A percentile compares a stretch with the other conserved stretches of the same genome.
Conservation (phyloP, 257 asterid species). For the Salvia hispanica region DNA sequence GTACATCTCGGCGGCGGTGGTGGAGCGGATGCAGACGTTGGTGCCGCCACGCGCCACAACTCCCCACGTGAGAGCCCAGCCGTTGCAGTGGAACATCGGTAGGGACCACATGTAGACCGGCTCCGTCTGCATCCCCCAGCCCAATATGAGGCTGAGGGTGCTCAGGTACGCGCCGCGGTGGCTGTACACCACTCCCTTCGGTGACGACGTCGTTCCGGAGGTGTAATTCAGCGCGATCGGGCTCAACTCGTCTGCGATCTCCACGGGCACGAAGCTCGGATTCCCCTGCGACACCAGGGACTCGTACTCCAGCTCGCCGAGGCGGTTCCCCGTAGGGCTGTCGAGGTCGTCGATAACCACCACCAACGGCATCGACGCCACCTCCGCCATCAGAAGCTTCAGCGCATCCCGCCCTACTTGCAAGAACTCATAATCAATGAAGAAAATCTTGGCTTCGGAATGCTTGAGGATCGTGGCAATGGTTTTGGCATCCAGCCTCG, state of each 20-base stretch:
- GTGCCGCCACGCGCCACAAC: constrained; percentile 90
- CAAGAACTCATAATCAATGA: constrained; percentile 59
- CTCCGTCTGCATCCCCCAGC: constrained; percentile 78
- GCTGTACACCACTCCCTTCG: constrained; percentile 87
- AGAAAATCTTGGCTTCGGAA: constrained; percentile 68
- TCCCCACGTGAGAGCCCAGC: constrained; percentile 97
- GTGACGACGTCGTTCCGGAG: constrained; percentile 84
- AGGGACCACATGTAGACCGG: constrained; percentile 91
- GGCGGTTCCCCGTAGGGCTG: constrained; percentile 52
- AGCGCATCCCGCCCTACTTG: constrained; percentile 57
- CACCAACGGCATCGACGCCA: constrained; percentile 44
- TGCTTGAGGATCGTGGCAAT: constrained; percentile 69
- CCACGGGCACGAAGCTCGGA: constrained; percentile 40
- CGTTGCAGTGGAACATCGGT: constrained; percentile 95
- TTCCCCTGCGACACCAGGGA: constrained; percentile 46
- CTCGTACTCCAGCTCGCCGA: constrained; percentile 72
- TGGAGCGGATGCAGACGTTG: constrained; percentile 76
- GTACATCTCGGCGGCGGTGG: constrained; percentile 67
- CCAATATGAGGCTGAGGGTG: constrained; percentile 63
- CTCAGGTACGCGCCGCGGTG: constrained; percentile 84
- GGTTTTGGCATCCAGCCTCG: constrained; percentile 64
- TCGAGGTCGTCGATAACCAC: constrained; percentile 67
- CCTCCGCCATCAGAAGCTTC: constrained; percentile 35
- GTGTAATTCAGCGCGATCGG: constrained; percentile 82
- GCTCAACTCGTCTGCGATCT: constrained; percentile 70